Evolutionary conservation across 2,329 filamentous ascomycete species (phyloP).

Genomic region (Colletotrichum spaethianum): DNA sequence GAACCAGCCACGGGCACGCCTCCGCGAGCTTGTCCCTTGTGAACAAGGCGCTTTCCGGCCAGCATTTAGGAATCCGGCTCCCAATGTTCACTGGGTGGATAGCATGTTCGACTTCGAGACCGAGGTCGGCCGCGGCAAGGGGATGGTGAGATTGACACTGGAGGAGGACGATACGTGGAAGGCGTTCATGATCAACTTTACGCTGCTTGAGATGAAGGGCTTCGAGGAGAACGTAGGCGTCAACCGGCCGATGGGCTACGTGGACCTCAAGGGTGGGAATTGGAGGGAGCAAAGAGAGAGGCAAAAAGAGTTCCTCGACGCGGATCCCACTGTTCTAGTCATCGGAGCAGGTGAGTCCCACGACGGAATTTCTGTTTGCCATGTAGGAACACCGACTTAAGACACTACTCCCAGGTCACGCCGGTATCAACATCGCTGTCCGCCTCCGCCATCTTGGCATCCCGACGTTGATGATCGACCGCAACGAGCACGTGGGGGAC

Average conservation of each 20-base stretch:
- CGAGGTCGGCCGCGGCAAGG: conserved; percentile 36
- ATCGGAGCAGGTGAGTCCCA: conserved; percentile 62
- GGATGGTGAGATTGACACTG: conserved; percentile 38
- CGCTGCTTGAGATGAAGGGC: conserved; percentile 67
- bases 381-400: background rate
- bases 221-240: conserved; percentile 64
- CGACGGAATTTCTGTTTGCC: conserved; percentile 10
- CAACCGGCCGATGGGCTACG: conserved; percentile 68
- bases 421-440: conserved; percentile 70
- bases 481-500: conserved; percentile 71
- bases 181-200: conserved; percentile 75
- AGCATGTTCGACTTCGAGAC: conserved; percentile 43
- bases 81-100: conserved; percentile 39
- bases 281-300: conserved; percentile 69
- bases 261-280: conserved; percentile 69
- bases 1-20: conserved; percentile 6
- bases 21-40: conserved; percentile 19
- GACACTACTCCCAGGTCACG: conserved; percentile 62
- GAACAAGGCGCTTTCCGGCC: conserved; percentile 21
- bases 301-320: conserved; percentile 63
- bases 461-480: conserved; percentile 70
- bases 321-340: conserved; percentile 72
- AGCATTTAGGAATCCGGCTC: conserved; percentile 28
- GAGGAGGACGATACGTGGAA: conserved; percentile 62
- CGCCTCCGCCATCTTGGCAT: conserved; percentile 72